These are phyloP conservation scores for Coemansia sp. DNA, from an alignment of 192 early-diverging fungal genomes.

Conservation along the genomic window DNA sequence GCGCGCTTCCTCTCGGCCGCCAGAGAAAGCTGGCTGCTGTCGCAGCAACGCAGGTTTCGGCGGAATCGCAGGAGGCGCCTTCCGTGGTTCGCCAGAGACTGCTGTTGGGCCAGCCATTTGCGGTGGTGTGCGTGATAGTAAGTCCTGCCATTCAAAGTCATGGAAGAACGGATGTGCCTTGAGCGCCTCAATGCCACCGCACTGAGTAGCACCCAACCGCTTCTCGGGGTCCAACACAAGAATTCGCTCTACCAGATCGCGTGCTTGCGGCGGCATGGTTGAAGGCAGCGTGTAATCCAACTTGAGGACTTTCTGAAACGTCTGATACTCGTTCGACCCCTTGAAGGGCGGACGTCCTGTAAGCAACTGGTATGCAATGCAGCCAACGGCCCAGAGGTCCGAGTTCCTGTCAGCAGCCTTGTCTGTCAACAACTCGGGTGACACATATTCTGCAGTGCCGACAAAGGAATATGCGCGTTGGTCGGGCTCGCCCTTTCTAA, in stretches of 20 bases:
- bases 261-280: slow-evolving; percentile 65
- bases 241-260: slow-evolving; percentile 75
- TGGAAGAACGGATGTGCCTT: slow-evolving; percentile 80
- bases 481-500: slow-evolving; percentile 27
- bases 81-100: neutral
- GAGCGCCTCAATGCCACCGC: slow-evolving; percentile 59
- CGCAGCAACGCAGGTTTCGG: slow-evolving; percentile 46
- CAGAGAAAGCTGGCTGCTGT: slow-evolving; percentile 11
- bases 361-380: slow-evolving; percentile 91
- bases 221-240: slow-evolving; percentile 64
- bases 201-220: slow-evolving; percentile 61
- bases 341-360: slow-evolving; percentile 92
- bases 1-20: neutral
- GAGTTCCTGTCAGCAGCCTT: slow-evolving; percentile 76
- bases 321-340: slow-evolving; percentile 92
- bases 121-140: slow-evolving; percentile 44
- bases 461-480: slow-evolving; percentile 86
- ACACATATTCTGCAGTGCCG: slow-evolving; percentile 98
- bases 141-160: slow-evolving; percentile 68
- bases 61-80: slow-evolving; percentile 38
- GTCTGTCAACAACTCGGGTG: slow-evolving; percentile 92
- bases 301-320: slow-evolving; percentile 91
- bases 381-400: slow-evolving; percentile 82
- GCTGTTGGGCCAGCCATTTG: slow-evolving; percentile 25
- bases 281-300: slow-evolving; percentile 84